Base-by-base conservation (phyloP, 78 protist species). In the Planoprotostelium fungivorum region DNA sequence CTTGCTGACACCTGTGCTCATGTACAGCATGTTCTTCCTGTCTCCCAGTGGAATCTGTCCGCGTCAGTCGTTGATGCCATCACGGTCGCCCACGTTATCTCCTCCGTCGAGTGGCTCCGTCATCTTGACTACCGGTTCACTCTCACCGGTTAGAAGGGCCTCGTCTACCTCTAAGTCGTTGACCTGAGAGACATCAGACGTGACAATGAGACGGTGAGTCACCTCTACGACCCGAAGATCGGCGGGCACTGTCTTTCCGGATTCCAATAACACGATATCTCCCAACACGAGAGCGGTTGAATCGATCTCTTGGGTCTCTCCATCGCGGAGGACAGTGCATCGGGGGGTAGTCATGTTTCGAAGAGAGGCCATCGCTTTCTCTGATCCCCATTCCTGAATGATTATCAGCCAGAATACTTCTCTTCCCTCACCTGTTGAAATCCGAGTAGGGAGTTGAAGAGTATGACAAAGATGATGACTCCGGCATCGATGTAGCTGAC, bases 221-320 rank as follows among this genome's bases (percentile, higher is more conserved):
- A n/a, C 83, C 86, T 84, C 86, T 16, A 51, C 73, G 31, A 31
- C 1, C 1, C 98, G 94, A 1, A 94, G 28, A 83, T 97, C 99
- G 16, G 97, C 97, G 5, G 98, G 98, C 28, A 97, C 83, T 84
- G 84, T 85, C 87, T 88, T 86, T 29, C 99, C 99, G n/a, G 1
- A 29, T 31, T 28, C 36, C 38, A 97, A 1, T 36, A 87, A 89
- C 39, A 96, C 99, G 1, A 98, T 31, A 0, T 98, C 99, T 23
- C 99, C 99, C 0, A 88, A 88, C 37, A 96, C 99, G 0, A 98
- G 37, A 1, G 29, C 34, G 37, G 29, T 31, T 10, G 86, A 1
- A 23, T 92, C 90, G 28, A 92, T 88, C 38, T 92, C 94, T 90
- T 90, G 73, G 31, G 85, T 23, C 87, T 88, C 34, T 16, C 94